A percentile compares a stretch with the other conserved stretches of the same genome.
Conservation (phyloP, 2,329 filamentous ascomycete genomes). For the Phialophora expanda region DNA sequence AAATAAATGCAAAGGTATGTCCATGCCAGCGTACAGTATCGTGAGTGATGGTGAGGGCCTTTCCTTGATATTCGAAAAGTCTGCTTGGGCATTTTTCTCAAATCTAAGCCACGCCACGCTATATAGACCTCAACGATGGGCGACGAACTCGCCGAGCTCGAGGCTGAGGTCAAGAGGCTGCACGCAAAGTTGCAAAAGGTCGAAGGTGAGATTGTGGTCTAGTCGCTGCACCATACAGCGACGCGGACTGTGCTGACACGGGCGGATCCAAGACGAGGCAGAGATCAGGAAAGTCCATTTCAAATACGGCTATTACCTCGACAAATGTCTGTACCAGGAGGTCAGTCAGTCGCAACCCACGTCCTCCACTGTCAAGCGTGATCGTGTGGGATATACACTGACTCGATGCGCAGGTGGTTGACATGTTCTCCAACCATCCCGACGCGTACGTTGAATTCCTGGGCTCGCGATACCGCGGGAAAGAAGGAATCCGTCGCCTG, state of each 20-base stretch:
- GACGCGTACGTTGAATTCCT: conserved; percentile 63
- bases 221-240: not conserved
- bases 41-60: not conserved
- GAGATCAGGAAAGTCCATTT: conserved; percentile 62
- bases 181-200: conserved; percentile 33
- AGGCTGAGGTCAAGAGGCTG: conserved; percentile 31
- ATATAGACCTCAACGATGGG: conserved; percentile 19
- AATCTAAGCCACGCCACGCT: not conserved
- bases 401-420: conserved; percentile 47
- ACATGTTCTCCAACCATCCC: conserved; percentile 59
- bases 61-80: too few relatives aligned
- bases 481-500: conserved; percentile 58
- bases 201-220: conserved; percentile 20
- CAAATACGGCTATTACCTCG: conserved; percentile 65
- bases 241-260: not conserved
- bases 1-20: not conserved
- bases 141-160: conserved; percentile 31
- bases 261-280: conserved; percentile 53
- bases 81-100: not conserved
- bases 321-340: conserved; percentile 65
- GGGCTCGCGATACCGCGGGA: conserved; percentile 59
- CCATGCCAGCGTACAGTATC: not conserved
- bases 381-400: not conserved
- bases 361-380: not conserved
- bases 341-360: conserved; percentile 40